Conservation (phyloP, 2,329 filamentous ascomycete genomes). For the Cercospora nicotianae region DNA sequence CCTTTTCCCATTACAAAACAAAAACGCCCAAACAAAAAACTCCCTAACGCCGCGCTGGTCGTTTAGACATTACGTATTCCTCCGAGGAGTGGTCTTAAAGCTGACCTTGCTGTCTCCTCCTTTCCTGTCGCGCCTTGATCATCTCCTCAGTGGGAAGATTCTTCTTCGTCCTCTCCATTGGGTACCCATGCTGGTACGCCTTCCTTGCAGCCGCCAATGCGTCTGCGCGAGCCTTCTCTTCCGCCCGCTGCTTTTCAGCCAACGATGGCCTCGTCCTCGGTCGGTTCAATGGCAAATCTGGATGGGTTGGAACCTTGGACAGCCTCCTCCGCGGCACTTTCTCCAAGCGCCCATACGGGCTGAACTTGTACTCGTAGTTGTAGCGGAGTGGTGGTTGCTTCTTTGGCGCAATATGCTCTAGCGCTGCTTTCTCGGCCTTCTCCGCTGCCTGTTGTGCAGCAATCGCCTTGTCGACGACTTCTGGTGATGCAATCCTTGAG, state of each 20-base stretch:
- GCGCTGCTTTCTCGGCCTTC: neutral
- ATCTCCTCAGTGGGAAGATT: neutral
- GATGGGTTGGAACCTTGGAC: neutral
- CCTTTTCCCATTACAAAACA: neutral
- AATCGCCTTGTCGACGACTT: constrained; percentile 1
- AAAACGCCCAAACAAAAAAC: constrained; percentile 1
- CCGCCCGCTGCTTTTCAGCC: neutral
- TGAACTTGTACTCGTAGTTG: constrained; percentile 6
- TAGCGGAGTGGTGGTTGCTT: neutral
- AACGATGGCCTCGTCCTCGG: neutral
- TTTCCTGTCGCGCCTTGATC: neutral
- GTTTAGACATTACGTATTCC: constrained; percentile 7
- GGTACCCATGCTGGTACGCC: neutral
- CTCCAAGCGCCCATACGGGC: constrained; percentile 1
- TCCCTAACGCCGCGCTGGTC: constrained; percentile 2
- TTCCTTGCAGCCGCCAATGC: neutral
- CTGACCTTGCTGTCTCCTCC: neutral
- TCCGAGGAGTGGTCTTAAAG: constrained; percentile 3
- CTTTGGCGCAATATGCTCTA: constrained; percentile 1
- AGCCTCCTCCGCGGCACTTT: neutral
- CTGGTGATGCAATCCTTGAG: neutral
- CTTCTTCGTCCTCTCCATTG: neutral
- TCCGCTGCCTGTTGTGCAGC: constrained; percentile 3
- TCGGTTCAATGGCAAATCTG: neutral
- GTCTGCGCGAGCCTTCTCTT: neutral